Evolutionary conservation across 1,284 basidiomycete genomes (phyloP).

Genomic region (Hymenochaete sp.): DNA sequence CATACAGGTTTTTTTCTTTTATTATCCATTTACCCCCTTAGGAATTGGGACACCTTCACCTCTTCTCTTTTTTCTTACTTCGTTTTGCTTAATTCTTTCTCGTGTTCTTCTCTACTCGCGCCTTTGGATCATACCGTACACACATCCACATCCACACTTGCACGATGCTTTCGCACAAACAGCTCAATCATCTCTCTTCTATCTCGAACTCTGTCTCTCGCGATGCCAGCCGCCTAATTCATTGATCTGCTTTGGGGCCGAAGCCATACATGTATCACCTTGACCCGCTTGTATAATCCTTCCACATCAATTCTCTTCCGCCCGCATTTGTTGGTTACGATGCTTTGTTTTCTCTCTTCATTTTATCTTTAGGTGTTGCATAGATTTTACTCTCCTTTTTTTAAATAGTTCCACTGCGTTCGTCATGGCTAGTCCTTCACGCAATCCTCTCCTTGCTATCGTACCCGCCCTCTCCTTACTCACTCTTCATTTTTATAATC

Average conservation of each 20-base stretch:
- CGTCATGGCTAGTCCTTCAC: not conserved
- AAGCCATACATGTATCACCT: too few species aligned
- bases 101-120: not conserved
- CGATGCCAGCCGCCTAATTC: not conserved
- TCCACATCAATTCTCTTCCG: not conserved
- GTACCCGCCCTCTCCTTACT: not conserved
- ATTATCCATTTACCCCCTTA: slow-evolving; percentile 1
- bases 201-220: not conserved
- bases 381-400: not conserved
- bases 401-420: too few species aligned
- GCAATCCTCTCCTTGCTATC: too few species aligned
- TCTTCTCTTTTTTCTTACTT: not conserved
- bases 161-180: not conserved
- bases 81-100: slow-evolving; percentile 3
- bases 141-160: too few species aligned
- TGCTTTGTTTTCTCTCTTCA: not conserved
- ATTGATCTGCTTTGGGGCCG: not conserved
- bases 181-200: not conserved
- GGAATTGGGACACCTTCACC: not conserved
- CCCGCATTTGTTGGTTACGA: not conserved
- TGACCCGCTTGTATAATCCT: not conserved
- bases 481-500: not conserved
- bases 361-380: not conserved
- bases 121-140: too few species aligned
- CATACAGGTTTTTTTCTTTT: not conserved